These are phyloP conservation scores for Monilinia vaccinii-corymbosi DNA, from an alignment of 2,329 filamentous ascomycete genomes.

Conservation along the genomic window DNA sequence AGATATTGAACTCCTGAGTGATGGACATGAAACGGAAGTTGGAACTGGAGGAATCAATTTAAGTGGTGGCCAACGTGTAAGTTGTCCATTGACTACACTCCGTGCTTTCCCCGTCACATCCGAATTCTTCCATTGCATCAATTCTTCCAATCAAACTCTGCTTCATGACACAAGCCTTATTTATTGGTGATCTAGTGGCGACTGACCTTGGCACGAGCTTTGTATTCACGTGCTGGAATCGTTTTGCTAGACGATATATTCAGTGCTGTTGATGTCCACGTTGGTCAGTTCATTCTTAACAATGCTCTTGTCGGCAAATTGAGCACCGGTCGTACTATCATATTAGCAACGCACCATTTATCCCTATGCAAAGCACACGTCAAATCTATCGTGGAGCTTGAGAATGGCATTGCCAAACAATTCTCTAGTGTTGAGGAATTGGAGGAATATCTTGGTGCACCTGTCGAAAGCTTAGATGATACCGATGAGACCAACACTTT, in stretches of 20 bases:
- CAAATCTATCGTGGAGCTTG: conserved; percentile 59
- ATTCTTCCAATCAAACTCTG: not conserved
- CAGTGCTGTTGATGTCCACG: conserved; percentile 70
- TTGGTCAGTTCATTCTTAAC: conserved; percentile 68
- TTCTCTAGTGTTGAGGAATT: conserved; percentile 6
- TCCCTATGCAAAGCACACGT: conserved; percentile 59
- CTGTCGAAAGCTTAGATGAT: conserved; percentile 1
- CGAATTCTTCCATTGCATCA: not conserved
- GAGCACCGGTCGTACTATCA: conserved; percentile 57
- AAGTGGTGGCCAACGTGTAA: conserved; percentile 57
- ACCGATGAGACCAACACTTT: not conserved
- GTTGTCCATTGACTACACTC: not conserved
- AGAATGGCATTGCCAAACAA: conserved; percentile 6
- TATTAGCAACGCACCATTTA: conserved; percentile 73
- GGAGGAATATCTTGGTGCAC: conserved; percentile 9
- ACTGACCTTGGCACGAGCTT: conserved; percentile 64
- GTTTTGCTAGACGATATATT: conserved; percentile 79
- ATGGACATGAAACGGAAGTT: conserved; percentile 70
- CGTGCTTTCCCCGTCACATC: not conserved
- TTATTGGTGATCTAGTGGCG: conserved; percentile 42
- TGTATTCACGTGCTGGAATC: conserved; percentile 68
- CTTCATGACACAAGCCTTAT: conserved; percentile 33
- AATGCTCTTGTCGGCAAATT: conserved; percentile 63
- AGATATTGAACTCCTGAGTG: conserved; percentile 63
- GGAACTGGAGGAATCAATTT: conserved; percentile 76